Evolutionary conservation across 139 green algal species (phyloP), one percentile per base, ranked within the genome.

Genomic region (Spirogloea muscicola): DNA sequence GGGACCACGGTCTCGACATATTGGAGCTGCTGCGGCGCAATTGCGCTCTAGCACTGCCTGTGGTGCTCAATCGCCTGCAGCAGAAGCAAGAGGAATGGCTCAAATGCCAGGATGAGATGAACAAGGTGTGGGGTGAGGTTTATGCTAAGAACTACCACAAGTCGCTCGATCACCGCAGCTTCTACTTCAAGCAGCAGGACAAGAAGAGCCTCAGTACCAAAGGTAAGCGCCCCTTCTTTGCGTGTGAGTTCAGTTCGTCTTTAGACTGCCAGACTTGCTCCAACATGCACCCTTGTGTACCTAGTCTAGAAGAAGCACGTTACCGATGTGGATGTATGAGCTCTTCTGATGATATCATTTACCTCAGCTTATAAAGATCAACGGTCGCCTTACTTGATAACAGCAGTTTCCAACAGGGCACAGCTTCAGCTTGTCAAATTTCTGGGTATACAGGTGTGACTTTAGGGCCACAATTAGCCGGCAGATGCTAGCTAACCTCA

Each of bases 131-230:
- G 94, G 77, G 82, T 37, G 85, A 90, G 58, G 89, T 98, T 44
- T 98, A 94, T 74, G 89, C 95, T 68, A 84, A 90, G 65, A 99
- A 99, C 86, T 98, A 97, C 84, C 85, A 95, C 83, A 98, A 98
- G 82, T 92, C 82, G 5, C 89, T 99, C 60, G 94, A 99, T 87
- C 93, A 98, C 84, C 91, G 92, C 68, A 91, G 81, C 77, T 98
- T 98, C 86, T 99, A 99, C 87, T 99, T 98, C 88, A 99, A 99
- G 86, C 94, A 98, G 82, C 84, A 81, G 21, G 93, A 98, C 74
- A 98, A 98, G 87, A 96, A 94, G 84, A 87, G 82, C 58, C 87
- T 99, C 57, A 89, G 86, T 74, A 69, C 82, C 31, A 97, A 96
- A 84, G 84, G 81, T 74, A 65, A 13, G 64, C 46, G n/a, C 46